Conservation (phyloP, 306 rosid genomes). For the Luffa aegyptiaca region DNA sequence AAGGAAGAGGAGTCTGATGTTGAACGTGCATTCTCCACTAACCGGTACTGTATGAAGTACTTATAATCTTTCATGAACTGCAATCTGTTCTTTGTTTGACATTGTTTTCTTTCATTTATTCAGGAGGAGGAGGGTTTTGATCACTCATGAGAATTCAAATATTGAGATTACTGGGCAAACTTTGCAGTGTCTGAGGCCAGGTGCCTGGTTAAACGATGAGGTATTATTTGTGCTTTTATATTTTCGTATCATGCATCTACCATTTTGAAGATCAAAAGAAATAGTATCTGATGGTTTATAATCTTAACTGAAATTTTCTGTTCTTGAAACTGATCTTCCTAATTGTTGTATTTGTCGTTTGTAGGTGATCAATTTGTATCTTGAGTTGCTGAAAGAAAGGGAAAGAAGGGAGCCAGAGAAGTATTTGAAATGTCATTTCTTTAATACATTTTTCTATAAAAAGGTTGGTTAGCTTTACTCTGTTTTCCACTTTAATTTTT, state of each 20-base stretch:
- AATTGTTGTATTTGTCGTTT: constrained; percentile 13
- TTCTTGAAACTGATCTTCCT: constrained; percentile 11
- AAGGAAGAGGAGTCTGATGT: constrained; percentile 51
- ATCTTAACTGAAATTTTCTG: not conserved
- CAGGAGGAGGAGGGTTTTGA: constrained; percentile 67
- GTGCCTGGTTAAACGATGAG: constrained; percentile 94
- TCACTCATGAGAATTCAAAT: constrained; percentile 60
- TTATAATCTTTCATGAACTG: constrained; percentile 1
- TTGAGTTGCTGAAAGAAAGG: constrained; percentile 94
- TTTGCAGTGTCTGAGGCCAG: constrained; percentile 62
- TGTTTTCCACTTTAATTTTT: not conserved
- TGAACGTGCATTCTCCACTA: constrained; percentile 34
- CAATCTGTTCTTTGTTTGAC: constrained; percentile 14
- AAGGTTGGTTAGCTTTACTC: constrained; percentile 41
- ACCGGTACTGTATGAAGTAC: constrained; percentile 39
- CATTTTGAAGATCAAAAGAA: not conserved
- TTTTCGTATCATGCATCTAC: not conserved
- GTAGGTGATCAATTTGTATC: constrained; percentile 87
- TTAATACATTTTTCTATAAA: constrained; percentile 86
- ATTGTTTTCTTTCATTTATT: constrained; percentile 10
- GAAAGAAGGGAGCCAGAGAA: constrained; percentile 70
- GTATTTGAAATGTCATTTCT: constrained; percentile 88
- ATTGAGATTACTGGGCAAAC: constrained; percentile 58
- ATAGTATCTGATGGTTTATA: not conserved
- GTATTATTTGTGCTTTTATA: constrained; percentile 29